These are phyloP conservation scores for Lunasporangiospora selenospora DNA, from an alignment of 192 early-diverging fungal genomes.

Conservation along the genomic window DNA sequence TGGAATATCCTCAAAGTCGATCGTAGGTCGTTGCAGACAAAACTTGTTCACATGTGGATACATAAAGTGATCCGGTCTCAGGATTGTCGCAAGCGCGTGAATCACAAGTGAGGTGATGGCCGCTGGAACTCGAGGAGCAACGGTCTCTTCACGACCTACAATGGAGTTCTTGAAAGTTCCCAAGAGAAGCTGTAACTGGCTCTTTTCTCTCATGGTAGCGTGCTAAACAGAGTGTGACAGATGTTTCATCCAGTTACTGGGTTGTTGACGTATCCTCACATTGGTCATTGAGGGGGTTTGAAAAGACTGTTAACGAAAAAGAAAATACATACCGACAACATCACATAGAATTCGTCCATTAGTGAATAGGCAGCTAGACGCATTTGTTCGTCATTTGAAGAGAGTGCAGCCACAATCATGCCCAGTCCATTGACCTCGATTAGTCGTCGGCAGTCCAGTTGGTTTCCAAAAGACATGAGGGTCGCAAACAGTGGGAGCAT, in stretches of 20 bases:
- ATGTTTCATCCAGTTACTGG: no score
- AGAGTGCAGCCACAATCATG: constrained; percentile 67
- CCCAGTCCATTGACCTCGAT: constrained; percentile 77
- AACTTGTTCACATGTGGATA: constrained; percentile 79
- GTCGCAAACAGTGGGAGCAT: constrained; percentile 74
- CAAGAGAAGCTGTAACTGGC: constrained; percentile 72
- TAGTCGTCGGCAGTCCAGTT: constrained; percentile 65
- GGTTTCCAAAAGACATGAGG: constrained; percentile 52
- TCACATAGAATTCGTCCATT: constrained; percentile 67
- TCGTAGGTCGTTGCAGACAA: constrained; percentile 69
- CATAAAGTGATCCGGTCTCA: constrained; percentile 79
- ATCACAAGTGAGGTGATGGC: constrained; percentile 73
- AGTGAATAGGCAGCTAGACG: constrained; percentile 71
- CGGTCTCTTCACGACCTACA: constrained; percentile 41
- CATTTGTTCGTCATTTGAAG: constrained; percentile 58
- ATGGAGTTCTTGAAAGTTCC: constrained; percentile 76
- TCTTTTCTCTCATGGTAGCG: constrained; percentile 68
- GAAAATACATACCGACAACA: constrained; percentile 54
- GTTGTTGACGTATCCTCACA: neutral
- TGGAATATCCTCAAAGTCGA: constrained; percentile 85
- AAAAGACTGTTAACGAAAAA: neutral
- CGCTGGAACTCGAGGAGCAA: constrained; percentile 63
- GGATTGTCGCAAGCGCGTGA: constrained; percentile 62
- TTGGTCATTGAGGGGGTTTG: no score
- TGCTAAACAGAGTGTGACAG: constrained; percentile 26